Evolutionary conservation across 2,329 filamentous ascomycete species (phyloP), one percentile per base, ranked within the genome.

Genomic region (Orbilia brochopaga): DNA sequence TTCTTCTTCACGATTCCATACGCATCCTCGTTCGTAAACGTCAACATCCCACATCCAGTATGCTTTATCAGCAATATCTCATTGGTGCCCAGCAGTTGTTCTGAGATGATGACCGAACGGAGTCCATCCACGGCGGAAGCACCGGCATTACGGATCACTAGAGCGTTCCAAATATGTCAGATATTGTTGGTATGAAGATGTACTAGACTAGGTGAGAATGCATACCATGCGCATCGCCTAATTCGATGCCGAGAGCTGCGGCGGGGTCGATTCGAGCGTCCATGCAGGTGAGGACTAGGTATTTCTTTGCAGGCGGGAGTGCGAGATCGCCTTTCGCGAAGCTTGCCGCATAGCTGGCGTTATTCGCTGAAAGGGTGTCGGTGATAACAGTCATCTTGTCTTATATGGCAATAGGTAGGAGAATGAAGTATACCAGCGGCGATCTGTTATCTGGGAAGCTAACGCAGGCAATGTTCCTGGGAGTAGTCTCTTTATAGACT

Each of bases 31-130:
- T 89, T 86, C n/a, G 81, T 82, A 77, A 90, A 88, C 0, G 84
- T 89, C 57, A 89, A 78, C 88, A 90, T 90, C 1, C 89, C 89
- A 76, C 88, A 91, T 6, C 85, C 64, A 17, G 75, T 75, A 74
- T 91, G 88, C 81, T 91, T 90, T 76, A 92, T 82, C 23, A 92
- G 78, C 17, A 92, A 79, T 55, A 94, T 87, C 79, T 93, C 90
- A 0, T 84, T 83, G 0, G 90, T 94, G 7, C 88, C 89, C 0
- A 94, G 84, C 6, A 93, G 82, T 78, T 93, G 90, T 80, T 94
- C 83, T 0, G 89, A 92, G 76, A 94, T 91, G 72, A 93, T 79
- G 63, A 94, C 84, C 19, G 86, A 90, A 56, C 90, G 87, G 6
- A 92, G 82, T 0, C 87, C 88, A 64, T 93, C 90, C 40, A 82